A percentile compares a stretch with the other conserved stretches of the same genome.
Evolutionary conservation across 768 basidiomycete genomes (phyloP).

Genomic region (Boletus vermiculosoides): DNA sequence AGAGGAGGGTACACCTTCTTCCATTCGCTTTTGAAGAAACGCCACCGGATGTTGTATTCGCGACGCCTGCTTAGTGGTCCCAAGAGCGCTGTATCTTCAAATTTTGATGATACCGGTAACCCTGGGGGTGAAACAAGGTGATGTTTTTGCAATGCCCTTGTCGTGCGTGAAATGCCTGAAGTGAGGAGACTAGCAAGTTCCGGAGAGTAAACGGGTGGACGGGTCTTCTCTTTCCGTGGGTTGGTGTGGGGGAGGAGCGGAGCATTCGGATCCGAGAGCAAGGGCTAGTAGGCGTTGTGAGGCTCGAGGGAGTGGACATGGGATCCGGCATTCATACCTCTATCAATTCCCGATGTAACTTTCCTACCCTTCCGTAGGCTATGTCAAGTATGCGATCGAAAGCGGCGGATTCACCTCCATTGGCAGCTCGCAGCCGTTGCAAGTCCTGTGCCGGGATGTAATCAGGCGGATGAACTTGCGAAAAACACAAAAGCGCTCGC

Average conservation of each 20-base stretch:
- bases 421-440: constrained; percentile 52
- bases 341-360: constrained; percentile 65
- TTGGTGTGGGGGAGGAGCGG: constrained; percentile 50
- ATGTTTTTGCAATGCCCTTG: constrained; percentile 41
- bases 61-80: constrained; percentile 73
- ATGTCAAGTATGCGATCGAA: constrained; percentile 60
- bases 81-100: constrained; percentile 56
- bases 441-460: constrained; percentile 43
- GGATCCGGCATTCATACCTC: constrained; percentile 41
- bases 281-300: constrained; percentile 42
- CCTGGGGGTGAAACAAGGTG: constrained; percentile 50
- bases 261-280: constrained; percentile 47
- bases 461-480: neutral
- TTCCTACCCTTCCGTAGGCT: constrained; percentile 77
- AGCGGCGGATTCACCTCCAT: constrained; percentile 45
- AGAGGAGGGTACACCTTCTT: constrained; percentile 61
- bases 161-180: constrained; percentile 44
- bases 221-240: constrained; percentile 47
- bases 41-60: constrained; percentile 70
- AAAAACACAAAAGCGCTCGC: constrained; percentile 29
- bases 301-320: neutral
- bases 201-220: constrained; percentile 64
- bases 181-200: constrained; percentile 64
- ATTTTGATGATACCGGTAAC: constrained; percentile 54
- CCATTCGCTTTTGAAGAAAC: constrained; percentile 54